Base-by-base conservation (phyloP, 805 yeast genomes). In the Lachancea sp. region DNA sequence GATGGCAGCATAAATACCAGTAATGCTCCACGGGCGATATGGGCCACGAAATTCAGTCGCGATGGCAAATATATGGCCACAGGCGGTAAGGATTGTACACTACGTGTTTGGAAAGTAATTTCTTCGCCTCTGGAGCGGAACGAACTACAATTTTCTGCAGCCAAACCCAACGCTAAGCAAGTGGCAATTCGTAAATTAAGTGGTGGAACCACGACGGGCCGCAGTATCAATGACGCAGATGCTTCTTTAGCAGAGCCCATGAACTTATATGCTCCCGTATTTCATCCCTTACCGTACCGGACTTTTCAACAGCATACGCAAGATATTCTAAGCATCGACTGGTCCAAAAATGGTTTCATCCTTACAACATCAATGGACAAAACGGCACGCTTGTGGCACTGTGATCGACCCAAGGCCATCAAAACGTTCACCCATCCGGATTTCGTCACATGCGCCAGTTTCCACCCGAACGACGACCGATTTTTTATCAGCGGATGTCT, bases 331-430 rank as follows among this genome's bases (percentile, higher is more conserved):
- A 78, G 85, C 10, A 58, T 90, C 29, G 86, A 85, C 55, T 90
- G 97, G 97, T 83, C 95, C 42, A 82, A 82, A 54, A 89, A 88
- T 64, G 82, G 82, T 59, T 90, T 90, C 54, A 60, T 91, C 26
- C 60, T 88, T 1, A 73, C 93, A 0, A 81, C 93, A 3, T 84
- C 95, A 1, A 84, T 85, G 82, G 98, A 90, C 64, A 75, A 78
- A 50, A 82, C 95, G 0, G 95, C 81, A 2, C 77, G 78, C 51
- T 66, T 90, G 38, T 90, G 97, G 96, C 95, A 90, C 61, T 75
- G 83, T 11, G 86, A 85, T 33, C 72, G 90, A 40, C 66, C 65
- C 1, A 72, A 69, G 13, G 79, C 87, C 42, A 66, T 90, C 15
- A 74, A 82, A 39, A 72, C 79, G 0, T 89, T 85, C 55, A 60